Percentiles rank a stretch among this genome's conserved stretches.
phyloP scores from a whole-genome alignment of 345 rosid species.

The Jatropha curcas region DNA sequence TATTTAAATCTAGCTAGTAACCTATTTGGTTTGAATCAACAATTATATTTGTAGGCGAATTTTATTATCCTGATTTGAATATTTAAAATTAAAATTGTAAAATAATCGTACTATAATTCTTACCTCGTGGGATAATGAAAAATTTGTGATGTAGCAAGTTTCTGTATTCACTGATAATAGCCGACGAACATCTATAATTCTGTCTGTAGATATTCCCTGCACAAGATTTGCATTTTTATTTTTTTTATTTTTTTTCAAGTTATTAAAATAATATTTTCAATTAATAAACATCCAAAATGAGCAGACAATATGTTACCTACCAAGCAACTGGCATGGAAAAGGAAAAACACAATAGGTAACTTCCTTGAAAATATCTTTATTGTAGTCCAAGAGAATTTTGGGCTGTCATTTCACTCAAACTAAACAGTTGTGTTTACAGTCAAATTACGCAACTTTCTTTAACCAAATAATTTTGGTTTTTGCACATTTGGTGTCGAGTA shows the following conservation, averaged over 20 bases:
- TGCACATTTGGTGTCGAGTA: too few species aligned
- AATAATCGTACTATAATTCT: neutral
- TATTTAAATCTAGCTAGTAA: too few species aligned
- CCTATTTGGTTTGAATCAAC: too few species aligned
- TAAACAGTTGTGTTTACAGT: neutral
- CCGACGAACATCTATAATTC: conserved; percentile 84
- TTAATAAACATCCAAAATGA: neutral
- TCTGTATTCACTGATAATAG: conserved; percentile 70
- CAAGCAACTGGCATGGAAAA: neutral
- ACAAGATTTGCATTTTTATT: conserved; percentile 5
- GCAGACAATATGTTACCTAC: too few species aligned
- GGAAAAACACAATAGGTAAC: neutral
- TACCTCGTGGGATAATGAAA: conserved; percentile 87
- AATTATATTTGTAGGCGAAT: too few species aligned
- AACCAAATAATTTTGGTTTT: neutral
- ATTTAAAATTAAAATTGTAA: too few species aligned
- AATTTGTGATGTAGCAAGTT: conserved; percentile 72
- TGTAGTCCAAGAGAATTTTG: too few species aligned
- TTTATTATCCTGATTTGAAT: too few species aligned
- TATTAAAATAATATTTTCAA: neutral
- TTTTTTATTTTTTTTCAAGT: neutral
- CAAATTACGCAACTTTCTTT: neutral
- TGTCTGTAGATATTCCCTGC: conserved; percentile 99
- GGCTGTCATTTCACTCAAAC: too few species aligned
- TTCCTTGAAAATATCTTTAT: neutral